phyloP scores from a whole-genome alignment of 2,329 filamentous ascomycete genomes.

The Verticillium nonalfalfae region DNA sequence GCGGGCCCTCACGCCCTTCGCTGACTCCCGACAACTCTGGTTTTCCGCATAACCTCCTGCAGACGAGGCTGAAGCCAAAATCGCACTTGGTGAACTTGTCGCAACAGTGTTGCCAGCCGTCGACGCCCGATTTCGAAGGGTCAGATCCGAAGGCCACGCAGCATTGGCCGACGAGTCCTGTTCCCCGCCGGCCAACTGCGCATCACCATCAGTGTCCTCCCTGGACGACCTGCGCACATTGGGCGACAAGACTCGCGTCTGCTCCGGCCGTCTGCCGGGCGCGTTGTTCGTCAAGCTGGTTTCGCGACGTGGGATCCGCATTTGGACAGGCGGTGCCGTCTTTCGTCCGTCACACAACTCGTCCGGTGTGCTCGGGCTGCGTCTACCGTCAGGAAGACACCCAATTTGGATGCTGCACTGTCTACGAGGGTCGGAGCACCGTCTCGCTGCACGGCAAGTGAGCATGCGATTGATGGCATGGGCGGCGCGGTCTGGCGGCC shows the following conservation, averaged over 20 bases:
- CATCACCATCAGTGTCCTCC: not conserved
- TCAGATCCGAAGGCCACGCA: not conserved
- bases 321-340: not conserved
- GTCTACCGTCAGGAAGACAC: not conserved
- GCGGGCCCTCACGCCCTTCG: not conserved
- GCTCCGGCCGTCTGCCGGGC: slow-evolving; percentile 1
- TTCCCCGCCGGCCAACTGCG: not conserved
- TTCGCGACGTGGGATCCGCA: slow-evolving; percentile 5
- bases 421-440: not conserved
- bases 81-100: not conserved
- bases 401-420: not conserved
- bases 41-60: not conserved
- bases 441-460: slow-evolving; percentile 3
- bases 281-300: slow-evolving; percentile 6
- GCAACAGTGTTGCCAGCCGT: not conserved
- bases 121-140: not conserved
- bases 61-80: not conserved
- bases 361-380: not conserved
- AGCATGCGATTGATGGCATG: slow-evolving; percentile 31
- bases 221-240: not conserved
- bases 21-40: not conserved
- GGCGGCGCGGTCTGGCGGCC: slow-evolving; percentile 30
- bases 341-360: not conserved
- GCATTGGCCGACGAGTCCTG: not conserved
- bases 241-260: not conserved